Percentiles rank a stretch among this genome's conserved stretches.
Conservation (phyloP, 352 stramenopile species). For the Pythium chondricola region DNA sequence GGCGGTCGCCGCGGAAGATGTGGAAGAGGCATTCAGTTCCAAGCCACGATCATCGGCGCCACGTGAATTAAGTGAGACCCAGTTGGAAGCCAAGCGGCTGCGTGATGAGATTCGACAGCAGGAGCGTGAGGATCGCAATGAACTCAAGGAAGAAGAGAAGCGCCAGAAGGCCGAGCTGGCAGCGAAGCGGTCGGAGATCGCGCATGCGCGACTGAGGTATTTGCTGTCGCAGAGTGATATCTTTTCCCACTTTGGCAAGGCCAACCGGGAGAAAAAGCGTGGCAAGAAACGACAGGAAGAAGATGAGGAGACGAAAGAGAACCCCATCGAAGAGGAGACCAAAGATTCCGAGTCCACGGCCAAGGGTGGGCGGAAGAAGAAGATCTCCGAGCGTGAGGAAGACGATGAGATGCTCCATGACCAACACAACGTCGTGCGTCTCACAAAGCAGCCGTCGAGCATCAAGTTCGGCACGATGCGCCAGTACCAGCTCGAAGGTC, state of each 20-base stretch:
- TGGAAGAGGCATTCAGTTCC: constrained; percentile 24
- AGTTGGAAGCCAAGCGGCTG: constrained; percentile 59
- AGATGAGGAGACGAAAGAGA: constrained; percentile 49
- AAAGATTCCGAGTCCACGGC: constrained; percentile 44
- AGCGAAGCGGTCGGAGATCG: constrained; percentile 73
- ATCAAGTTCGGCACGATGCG: constrained; percentile 95
- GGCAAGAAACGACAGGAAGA: constrained; percentile 22
- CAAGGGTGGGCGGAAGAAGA: constrained; percentile 54
- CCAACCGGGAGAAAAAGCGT: constrained; percentile 31
- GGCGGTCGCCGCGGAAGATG: constrained; percentile 13
- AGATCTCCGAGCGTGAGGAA: constrained; percentile 79
- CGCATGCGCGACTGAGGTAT: constrained; percentile 88
- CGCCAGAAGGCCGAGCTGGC: constrained; percentile 77
- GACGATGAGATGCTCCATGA: constrained; percentile 70
- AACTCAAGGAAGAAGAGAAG: constrained; percentile 67
- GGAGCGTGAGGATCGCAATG: constrained; percentile 56
- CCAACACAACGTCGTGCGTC: constrained; percentile 85
- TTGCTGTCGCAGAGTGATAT: constrained; percentile 96
- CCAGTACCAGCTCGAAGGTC: constrained; percentile 97
- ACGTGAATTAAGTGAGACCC: constrained; percentile 59
- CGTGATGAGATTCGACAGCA: constrained; percentile 74
- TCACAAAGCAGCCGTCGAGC: constrained; percentile 88
- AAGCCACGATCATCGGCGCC: constrained; percentile 28
- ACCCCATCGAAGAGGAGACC: constrained; percentile 65
- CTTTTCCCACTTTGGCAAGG: constrained; percentile 96